Evolutionary conservation across 2,329 filamentous ascomycete species (phyloP), one percentile per base, ranked within the genome.

Genomic region (Fusarium succisae): DNA sequence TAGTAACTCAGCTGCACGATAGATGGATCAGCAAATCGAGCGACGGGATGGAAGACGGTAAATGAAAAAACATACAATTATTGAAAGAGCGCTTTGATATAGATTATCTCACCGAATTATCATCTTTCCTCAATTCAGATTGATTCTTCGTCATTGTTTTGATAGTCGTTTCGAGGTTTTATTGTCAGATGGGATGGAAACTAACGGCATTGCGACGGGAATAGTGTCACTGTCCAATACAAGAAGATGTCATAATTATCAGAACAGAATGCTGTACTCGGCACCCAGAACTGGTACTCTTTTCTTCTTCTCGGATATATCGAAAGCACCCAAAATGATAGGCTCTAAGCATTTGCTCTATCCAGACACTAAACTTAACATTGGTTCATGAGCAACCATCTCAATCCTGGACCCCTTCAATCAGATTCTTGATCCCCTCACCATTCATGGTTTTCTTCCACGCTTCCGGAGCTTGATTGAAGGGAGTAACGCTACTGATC

Each of bases 401-500:
- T 71, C 35, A 72, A 35, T 53, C 66, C 10, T 63, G 37, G 13
- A 71, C 66, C 15, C 70, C 73, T n/a, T 41, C 14, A 76, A 93
- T 92, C 75, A 93, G 74, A 50, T 91, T 87, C 85, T 93, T 93
- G 77, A 92, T 92, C 20, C 90, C 91, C 84, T 96, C 92, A 6
- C 94, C 95, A 75, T 89, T 89, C 86, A 94, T 94, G n/a, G 97
- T 94, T 83, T 94, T 93, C 77, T 91, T 87, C 81, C 98, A 98
- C 0, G 96, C 96, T 78, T 92, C 86, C 83, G 62, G 26, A 4
- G 74, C 71, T 13, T 63, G 53, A 12, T 97, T 94, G 1, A 98
- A 98, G 53, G 89, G 87, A 61, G 97, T 94, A 35, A 91, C 90
- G 30, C 88, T 88, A 15, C 92, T 94, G 71, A 98, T 91, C 69